Evolutionary conservation across 1,139 yeast species (phyloP).

Genomic region (Yamadazyma triangularis): DNA sequence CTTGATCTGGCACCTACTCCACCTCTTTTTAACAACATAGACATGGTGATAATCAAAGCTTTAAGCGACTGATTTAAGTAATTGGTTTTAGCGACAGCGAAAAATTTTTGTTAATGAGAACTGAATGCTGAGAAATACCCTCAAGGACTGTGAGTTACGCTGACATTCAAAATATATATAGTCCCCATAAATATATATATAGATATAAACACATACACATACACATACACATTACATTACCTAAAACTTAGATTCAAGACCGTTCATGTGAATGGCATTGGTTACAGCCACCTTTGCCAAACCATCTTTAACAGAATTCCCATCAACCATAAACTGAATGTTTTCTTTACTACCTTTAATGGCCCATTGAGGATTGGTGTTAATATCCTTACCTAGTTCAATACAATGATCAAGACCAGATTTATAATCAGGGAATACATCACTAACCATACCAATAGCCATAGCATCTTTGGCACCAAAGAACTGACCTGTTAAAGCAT

Average conservation of each 20-base stretch:
- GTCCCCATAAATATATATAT: too few relatives aligned
- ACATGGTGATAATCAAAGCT: not conserved
- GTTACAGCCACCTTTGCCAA: slow-evolving; percentile 49
- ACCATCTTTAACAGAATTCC: slow-evolving; percentile 43
- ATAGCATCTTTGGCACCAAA: slow-evolving; percentile 56
- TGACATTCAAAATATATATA: too few relatives aligned
- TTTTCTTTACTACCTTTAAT: slow-evolving; percentile 61
- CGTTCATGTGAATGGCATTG: slow-evolving; percentile 44
- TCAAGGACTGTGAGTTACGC: too few relatives aligned
- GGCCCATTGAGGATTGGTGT: slow-evolving; percentile 52
- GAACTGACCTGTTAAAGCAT: slow-evolving; percentile 59
- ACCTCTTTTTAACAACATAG: not conserved
- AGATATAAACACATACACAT: too few relatives aligned
- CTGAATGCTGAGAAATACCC: too few relatives aligned
- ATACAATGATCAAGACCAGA: slow-evolving; percentile 48
- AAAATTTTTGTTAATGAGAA: not conserved
- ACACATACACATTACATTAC: too few relatives aligned
- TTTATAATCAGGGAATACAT: slow-evolving; percentile 41
- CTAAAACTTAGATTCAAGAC: slow-evolving; percentile 1
- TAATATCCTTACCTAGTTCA: slow-evolving; percentile 48
- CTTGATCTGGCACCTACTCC: not conserved
- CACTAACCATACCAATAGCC: slow-evolving; percentile 51
- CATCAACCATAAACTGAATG: slow-evolving; percentile 50
- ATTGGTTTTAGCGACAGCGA: not conserved
- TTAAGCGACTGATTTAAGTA: too few relatives aligned